Evolutionary conservation across 2,329 filamentous ascomycete species (phyloP).

Genomic region (Gaeumannomyces tritici): DNA sequence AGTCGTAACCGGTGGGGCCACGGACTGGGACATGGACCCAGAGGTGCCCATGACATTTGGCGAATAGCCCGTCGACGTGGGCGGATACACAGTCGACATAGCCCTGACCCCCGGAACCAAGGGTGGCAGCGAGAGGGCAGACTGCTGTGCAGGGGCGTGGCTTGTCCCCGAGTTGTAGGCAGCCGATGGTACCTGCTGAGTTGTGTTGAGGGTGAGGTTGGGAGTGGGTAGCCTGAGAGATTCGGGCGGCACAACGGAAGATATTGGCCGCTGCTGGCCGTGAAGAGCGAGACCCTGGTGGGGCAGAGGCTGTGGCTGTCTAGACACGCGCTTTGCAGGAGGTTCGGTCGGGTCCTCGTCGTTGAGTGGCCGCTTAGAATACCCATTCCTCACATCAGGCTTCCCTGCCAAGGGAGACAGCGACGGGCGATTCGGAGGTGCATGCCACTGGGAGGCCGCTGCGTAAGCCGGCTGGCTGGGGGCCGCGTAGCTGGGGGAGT

Average conservation of each 20-base stretch:
- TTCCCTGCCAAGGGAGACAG: slow-evolving; percentile 40
- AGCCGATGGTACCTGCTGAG: slow-evolving; percentile 12
- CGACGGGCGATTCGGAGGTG: slow-evolving; percentile 24
- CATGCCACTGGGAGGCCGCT: slow-evolving; percentile 4
- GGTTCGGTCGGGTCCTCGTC: slow-evolving; percentile 42
- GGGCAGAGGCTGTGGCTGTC: slow-evolving; percentile 9
- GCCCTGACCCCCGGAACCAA: slow-evolving; percentile 53
- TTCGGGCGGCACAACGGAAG: slow-evolving; percentile 14
- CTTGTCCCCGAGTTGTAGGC: not conserved
- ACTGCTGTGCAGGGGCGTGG: slow-evolving; percentile 14
- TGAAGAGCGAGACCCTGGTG: slow-evolving; percentile 5
- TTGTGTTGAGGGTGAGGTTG: slow-evolving; percentile 57
- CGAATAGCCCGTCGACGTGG: slow-evolving; percentile 31
- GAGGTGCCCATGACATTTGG: slow-evolving; percentile 17
- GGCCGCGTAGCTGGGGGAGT: slow-evolving; percentile 27
- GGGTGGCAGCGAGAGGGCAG: slow-evolving; percentile 49
- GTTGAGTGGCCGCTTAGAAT: slow-evolving; percentile 38
- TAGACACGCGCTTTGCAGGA: slow-evolving; percentile 37
- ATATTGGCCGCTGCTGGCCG: slow-evolving; percentile 5
- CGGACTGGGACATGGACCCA: slow-evolving; percentile 13
- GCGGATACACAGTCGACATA: slow-evolving; percentile 69
- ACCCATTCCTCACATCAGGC: slow-evolving; percentile 26
- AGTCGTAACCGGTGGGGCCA: not conserved
- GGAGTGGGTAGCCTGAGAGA: slow-evolving; percentile 54
- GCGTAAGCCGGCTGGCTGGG: slow-evolving; percentile 11